These are phyloP conservation scores for Flammula alnicola DNA, from an alignment of 1,284 basidiomycete genomes.

Conservation along the genomic window DNA sequence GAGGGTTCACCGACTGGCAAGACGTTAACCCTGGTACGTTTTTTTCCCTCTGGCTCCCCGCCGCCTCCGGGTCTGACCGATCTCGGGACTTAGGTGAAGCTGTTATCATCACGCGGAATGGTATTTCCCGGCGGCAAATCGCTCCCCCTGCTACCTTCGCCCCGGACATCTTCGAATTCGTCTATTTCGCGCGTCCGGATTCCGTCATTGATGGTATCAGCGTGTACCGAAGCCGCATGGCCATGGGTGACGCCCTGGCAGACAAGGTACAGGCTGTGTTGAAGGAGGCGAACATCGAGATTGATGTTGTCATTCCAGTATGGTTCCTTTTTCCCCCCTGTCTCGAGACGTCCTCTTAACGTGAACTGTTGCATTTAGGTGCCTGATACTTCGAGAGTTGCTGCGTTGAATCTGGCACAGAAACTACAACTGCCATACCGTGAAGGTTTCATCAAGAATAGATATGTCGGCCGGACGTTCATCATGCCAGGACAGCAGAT, in stretches of 20 bases:
- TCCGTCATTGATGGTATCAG: constrained; percentile 97
- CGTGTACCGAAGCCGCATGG: constrained; percentile 98
- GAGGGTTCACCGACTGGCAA: constrained; percentile 90
- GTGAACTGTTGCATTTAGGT: too few species aligned
- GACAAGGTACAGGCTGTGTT: constrained; percentile 84
- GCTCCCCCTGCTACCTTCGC: constrained; percentile 77
- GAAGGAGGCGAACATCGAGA: constrained; percentile 65
- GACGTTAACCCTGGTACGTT: constrained; percentile 87
- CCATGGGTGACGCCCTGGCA: constrained; percentile 97
- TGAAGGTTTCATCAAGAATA: constrained; percentile 99
- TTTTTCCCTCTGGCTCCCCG: neutral
- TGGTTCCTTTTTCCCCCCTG: too few species aligned
- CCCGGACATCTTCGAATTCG: constrained; percentile 99
- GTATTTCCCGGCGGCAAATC: constrained; percentile 77
- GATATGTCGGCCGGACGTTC: constrained; percentile 98
- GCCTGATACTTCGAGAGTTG: constrained; percentile 96
- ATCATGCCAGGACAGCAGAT: constrained; percentile 99
- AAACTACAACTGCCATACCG: constrained; percentile 91
- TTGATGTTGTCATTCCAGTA: constrained; percentile 98
- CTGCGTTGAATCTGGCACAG: constrained; percentile 95
- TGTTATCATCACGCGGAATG: constrained; percentile 88
- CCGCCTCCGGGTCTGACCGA: constrained; percentile 4
- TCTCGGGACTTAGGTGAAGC: constrained; percentile 75
- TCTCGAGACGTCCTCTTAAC: too few species aligned
- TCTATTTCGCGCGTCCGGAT: constrained; percentile 98